A percentile compares a stretch with the other conserved stretches of the same genome.
phyloP scores from a whole-genome alignment of 768 basidiomycete genomes.

The Gautieria morchelliformis region DNA sequence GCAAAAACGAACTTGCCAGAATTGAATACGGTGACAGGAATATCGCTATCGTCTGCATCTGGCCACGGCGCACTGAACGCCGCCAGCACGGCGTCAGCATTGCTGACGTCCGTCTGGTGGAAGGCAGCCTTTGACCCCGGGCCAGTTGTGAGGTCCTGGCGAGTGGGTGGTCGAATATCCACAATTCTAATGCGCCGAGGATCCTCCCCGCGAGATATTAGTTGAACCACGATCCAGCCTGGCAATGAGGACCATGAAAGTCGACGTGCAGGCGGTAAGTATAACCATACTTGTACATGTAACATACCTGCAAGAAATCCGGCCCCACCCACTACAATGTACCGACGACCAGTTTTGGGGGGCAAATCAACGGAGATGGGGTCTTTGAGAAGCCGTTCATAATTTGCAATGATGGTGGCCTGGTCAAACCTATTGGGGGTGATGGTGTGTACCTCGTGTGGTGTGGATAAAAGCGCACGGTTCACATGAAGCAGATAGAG shows the following conservation, averaged over 20 bases:
- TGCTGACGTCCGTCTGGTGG: slow-evolving; percentile 47
- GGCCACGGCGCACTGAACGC: slow-evolving; percentile 61
- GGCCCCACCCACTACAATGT: slow-evolving; percentile 72
- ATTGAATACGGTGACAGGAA: slow-evolving; percentile 59
- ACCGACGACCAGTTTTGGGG: slow-evolving; percentile 60
- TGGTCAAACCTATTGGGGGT: slow-evolving; percentile 44
- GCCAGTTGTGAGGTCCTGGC: slow-evolving; percentile 46
- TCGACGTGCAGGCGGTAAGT: background rate
- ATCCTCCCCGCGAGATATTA: slow-evolving; percentile 64
- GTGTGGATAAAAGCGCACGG: slow-evolving; percentile 38
- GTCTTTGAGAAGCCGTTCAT: slow-evolving; percentile 24
- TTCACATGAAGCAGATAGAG: slow-evolving; percentile 47
- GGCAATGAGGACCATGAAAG: slow-evolving; percentile 26
- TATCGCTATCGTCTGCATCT: slow-evolving; percentile 17
- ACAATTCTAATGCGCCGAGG: slow-evolving; percentile 53
- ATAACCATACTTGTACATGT: background rate
- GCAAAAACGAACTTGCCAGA: background rate
- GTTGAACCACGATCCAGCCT: slow-evolving; percentile 65
- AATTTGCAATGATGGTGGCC: slow-evolving; percentile 29
- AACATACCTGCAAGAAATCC: slow-evolving; percentile 17
- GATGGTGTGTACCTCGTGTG: slow-evolving; percentile 36
- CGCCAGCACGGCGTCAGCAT: slow-evolving; percentile 39
- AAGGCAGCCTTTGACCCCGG: slow-evolving; percentile 45
- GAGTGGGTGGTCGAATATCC: slow-evolving; percentile 54
- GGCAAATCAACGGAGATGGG: slow-evolving; percentile 35